A percentile compares a stretch with the other conserved stretches of the same genome.
Conservation (phyloP, 208 protist species). For the Spongospora subterranea region DNA sequence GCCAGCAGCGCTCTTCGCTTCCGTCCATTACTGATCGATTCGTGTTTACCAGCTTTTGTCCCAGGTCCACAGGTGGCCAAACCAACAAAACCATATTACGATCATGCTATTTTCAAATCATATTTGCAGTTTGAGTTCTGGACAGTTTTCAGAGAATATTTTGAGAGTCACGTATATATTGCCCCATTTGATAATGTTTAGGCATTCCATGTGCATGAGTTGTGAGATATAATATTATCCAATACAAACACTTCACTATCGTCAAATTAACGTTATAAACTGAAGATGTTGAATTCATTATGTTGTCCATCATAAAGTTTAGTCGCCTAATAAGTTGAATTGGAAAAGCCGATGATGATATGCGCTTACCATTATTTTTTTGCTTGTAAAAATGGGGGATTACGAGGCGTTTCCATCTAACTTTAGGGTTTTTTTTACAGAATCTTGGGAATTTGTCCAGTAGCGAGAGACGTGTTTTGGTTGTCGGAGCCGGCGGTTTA, state of each 20-base stretch:
- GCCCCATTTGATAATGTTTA: too few species aligned
- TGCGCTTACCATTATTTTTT: too few species aligned
- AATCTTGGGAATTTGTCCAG: neutral
- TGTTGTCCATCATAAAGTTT: neutral
- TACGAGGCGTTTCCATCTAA: neutral
- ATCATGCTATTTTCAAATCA: too few species aligned
- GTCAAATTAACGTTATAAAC: too few species aligned
- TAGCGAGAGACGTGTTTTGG: conserved; percentile 71
- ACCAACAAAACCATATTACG: too few species aligned
- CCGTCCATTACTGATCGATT: neutral
- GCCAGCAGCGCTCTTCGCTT: neutral
- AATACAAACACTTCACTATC: too few species aligned
- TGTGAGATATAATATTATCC: too few species aligned
- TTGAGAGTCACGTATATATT: too few species aligned
- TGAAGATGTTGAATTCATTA: too few species aligned
- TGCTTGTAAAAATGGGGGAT: neutral
- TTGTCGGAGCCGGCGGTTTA: conserved; percentile 89
- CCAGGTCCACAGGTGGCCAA: conserved; percentile 18
- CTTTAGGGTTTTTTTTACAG: neutral
- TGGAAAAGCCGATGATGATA: neutral
- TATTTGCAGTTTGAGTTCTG: too few species aligned
- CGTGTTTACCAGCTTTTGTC: neutral
- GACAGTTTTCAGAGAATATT: too few species aligned
- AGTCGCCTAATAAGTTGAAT: neutral
- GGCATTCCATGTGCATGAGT: too few species aligned